Base-by-base conservation (phyloP, 495 filamentous ascomycete species). In the Penicillium pancosmium region DNA sequence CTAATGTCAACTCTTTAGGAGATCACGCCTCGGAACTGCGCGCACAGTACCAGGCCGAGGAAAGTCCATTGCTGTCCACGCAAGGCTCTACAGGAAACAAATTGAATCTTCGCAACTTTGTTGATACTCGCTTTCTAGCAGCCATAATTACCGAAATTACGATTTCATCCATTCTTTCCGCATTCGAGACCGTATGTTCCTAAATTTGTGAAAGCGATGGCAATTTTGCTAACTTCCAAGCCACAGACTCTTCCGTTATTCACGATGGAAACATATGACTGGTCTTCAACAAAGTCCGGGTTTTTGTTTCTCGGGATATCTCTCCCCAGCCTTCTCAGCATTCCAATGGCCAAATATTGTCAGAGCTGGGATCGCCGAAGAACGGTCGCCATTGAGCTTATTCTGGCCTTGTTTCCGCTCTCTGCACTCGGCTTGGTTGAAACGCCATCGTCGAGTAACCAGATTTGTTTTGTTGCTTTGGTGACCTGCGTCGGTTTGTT, bases 261-360 rank as follows among this genome's bases (percentile, higher is more conserved):
- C 43, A 59, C 50, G 1, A 53, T 53, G 33, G 40, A 59, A 21
- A 59, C 49, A 25, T 59, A 59, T 34, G 16, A 53, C 4, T 59
- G 56, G 56, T 35, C 56, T 36, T 52, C 56, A 12, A 59, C 56
- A 33, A 59, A 59, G 5, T 34, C 56, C 5, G 56, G 56, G 3
- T 38, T 49, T 6, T 15, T 59, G 12, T 59, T 59, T 13, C 50
- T 59, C n/a, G 56, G 56, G 5, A 47, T 53, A 38, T 53, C 50
- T 27, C 56, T 59, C 18, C 56, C 56, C 3, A 59, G 56, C 18
- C 38, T 59, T 13, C 33, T 59, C 10, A 60, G 52, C 48, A 56
- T 61, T 19, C 58, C 58, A 41, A 36, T 61, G 12, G 33, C 34
- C 36, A 61, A 12, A 38, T 61, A 52, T 19, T 49, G 47, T 35